Evolutionary conservation across 352 stramenopile genomes (phyloP).

Genomic region (Globisporangium lucens): DNA sequence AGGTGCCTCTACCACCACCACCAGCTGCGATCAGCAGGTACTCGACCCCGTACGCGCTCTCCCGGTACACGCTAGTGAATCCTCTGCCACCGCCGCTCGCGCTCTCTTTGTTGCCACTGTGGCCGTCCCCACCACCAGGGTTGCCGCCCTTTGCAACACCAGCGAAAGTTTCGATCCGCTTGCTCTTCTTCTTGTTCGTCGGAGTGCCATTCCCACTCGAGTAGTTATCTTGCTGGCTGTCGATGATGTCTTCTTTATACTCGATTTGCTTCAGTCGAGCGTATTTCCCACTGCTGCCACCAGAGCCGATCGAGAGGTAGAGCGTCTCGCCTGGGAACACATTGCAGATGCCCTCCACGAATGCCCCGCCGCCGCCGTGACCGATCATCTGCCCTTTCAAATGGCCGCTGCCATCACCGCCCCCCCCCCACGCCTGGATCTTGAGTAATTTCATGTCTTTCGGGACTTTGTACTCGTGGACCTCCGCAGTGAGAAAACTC

Average conservation of each 20-base stretch:
- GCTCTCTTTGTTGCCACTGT: conserved; percentile 68
- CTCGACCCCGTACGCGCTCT: conserved; percentile 61
- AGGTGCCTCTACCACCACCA: conserved; percentile 66
- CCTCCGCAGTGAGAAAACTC: conserved; percentile 56
- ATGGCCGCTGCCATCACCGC: conserved; percentile 60
- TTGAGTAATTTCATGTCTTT: conserved; percentile 63
- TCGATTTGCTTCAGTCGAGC: conserved; percentile 37
- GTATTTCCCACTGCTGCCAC: conserved; percentile 39
- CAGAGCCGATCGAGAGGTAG: conserved; percentile 53
- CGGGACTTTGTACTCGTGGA: conserved; percentile 67
- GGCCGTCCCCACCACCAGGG: conserved; percentile 52
- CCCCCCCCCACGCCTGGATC: conserved; percentile 69
- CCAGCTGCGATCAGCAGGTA: conserved; percentile 65
- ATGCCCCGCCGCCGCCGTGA: conserved; percentile 60
- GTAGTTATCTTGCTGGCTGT: conserved; percentile 1
- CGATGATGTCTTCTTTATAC: conserved; percentile 17
- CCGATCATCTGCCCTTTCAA: conserved; percentile 46
- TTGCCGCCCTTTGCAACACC: conserved; percentile 38
- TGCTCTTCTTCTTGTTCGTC: conserved; percentile 19
- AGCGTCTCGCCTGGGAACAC: conserved; percentile 72
- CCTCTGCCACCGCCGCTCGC: conserved; percentile 65
- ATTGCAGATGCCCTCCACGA: conserved; percentile 52
- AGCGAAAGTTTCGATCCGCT: conserved; percentile 41
- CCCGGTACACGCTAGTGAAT: conserved; percentile 67
- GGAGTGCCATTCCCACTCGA: neutral